Conservation (phyloP, 179 eudicot species). For the Gypsophila paniculata region DNA sequence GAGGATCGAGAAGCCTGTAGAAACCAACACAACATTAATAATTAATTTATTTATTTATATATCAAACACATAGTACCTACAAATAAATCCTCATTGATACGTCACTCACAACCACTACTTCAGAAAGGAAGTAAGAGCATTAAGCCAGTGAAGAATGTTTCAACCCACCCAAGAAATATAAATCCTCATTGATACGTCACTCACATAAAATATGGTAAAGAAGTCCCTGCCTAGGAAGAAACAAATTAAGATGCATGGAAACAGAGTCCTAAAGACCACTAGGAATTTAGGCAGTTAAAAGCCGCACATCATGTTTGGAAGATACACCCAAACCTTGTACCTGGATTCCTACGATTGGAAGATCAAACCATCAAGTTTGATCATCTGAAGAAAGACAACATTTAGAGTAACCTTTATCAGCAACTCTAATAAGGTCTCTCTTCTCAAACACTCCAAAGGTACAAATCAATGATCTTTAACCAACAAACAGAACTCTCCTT, state of each 20-base stretch:
- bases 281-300: background rate
- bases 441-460: background rate
- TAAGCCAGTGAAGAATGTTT: background rate
- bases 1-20: conserved; percentile 40
- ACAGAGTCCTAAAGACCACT: background rate
- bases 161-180: conserved; percentile 6
- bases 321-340: conserved; percentile 2
- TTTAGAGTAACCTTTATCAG: background rate
- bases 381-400: conserved; percentile 3
- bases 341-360: background rate
- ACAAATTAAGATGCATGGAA: background rate
- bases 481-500: background rate
- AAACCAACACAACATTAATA: conserved; percentile 13
- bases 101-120: background rate
- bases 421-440: background rate
- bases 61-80: background rate
- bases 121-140: background rate
- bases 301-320: background rate
- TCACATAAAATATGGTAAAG: background rate
- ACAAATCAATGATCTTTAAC: background rate
- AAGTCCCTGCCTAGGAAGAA: background rate
- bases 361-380: background rate
- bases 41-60: conserved; percentile 4
- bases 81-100: background rate
- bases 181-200: too few species aligned